phyloP scores from a whole-genome alignment of 116 monocot genomes.

The Zostera marina region DNA sequence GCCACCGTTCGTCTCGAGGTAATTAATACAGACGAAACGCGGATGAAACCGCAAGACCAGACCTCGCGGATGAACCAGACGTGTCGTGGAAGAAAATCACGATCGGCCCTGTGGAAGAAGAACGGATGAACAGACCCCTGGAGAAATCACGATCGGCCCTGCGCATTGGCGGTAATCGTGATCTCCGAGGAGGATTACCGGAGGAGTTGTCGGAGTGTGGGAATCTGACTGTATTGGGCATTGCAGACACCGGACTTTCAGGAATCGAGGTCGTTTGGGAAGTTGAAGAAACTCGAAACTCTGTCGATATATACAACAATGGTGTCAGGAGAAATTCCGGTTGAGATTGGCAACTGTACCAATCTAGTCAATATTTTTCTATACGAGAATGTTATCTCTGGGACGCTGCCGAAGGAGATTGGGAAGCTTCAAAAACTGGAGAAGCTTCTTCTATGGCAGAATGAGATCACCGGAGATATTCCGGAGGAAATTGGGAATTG shows the following conservation, averaged over 20 bases:
- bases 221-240: conserved; percentile 50
- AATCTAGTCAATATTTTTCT: conserved; percentile 52
- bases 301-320: conserved; percentile 68
- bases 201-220: conserved; percentile 33
- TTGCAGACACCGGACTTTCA: conserved; percentile 74
- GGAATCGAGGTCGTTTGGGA: conserved; percentile 57
- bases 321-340: conserved; percentile 62
- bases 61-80: too few species aligned
- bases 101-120: too few species aligned
- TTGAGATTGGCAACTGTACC: conserved; percentile 60
- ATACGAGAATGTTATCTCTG: conserved; percentile 77
- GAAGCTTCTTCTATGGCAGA: conserved; percentile 79
- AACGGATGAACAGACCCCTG: too few species aligned
- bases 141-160: too few species aligned
- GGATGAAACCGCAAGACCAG: too few species aligned
- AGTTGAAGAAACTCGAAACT: conserved; percentile 42
- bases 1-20: too few species aligned
- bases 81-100: too few species aligned
- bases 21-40: too few species aligned
- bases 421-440: conserved; percentile 43
- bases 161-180: conserved; percentile 67
- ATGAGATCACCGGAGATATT: conserved; percentile 49
- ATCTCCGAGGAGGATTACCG: conserved; percentile 56
- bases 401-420: conserved; percentile 43
- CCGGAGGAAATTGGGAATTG: conserved; percentile 58